These are phyloP conservation scores for Gossypium armourianum DNA, from an alignment of 441 rosid species.

Conservation along the genomic window DNA sequence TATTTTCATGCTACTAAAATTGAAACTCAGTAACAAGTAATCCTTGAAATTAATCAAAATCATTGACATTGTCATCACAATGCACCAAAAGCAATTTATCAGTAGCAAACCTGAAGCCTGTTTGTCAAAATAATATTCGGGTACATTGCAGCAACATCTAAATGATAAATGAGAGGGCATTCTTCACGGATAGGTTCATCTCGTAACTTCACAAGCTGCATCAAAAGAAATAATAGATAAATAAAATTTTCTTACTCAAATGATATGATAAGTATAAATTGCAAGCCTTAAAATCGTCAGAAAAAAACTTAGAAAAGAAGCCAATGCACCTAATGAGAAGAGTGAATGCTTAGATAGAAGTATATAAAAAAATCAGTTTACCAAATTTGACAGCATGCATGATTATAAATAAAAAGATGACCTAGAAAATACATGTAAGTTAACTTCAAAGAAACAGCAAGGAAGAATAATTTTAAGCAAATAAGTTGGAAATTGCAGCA, in stretches of 20 bases:
- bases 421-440: background rate
- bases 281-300: conserved; percentile 5
- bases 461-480: conserved; percentile 9
- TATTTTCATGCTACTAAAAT: background rate
- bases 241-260: background rate
- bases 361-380: background rate
- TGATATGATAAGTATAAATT: conserved; percentile 3
- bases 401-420: background rate
- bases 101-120: conserved; percentile 78
- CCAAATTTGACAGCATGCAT: background rate
- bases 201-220: conserved; percentile 70
- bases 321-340: background rate
- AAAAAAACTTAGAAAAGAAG: background rate
- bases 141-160: conserved; percentile 99
- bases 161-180: conserved; percentile 92
- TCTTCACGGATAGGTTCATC: conserved; percentile 80
- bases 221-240: conserved; percentile 18
- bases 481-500: conserved; percentile 9
- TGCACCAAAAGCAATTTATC: conserved; percentile 9
- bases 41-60: background rate
- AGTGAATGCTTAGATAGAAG: conserved; percentile 6
- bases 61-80: conserved; percentile 10
- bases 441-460: conserved; percentile 10
- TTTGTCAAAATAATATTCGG: conserved; percentile 96
- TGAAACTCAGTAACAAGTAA: background rate